A percentile compares a stretch with the other conserved stretches of the same genome.
Evolutionary conservation across 148 eudicot genomes (phyloP).

Genomic region (Rhododendron vialii): DNA sequence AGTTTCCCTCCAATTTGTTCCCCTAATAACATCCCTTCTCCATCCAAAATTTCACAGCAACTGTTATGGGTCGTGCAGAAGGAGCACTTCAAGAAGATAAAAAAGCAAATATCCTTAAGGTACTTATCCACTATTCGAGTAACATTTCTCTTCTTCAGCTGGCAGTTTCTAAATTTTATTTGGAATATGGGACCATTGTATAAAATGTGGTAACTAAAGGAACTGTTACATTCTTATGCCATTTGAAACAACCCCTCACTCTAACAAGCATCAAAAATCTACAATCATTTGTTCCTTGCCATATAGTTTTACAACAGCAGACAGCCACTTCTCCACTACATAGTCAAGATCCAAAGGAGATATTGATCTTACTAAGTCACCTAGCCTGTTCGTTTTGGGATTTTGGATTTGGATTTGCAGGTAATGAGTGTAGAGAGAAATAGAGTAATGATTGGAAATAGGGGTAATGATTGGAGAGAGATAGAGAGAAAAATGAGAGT

Average conservation of each 20-base stretch:
- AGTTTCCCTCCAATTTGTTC: neutral
- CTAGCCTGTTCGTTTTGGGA: neutral
- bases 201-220: neutral
- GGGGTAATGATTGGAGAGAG: too few species aligned
- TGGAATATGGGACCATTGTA: neutral
- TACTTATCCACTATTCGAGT: neutral
- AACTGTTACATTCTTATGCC: neutral
- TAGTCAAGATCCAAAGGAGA: neutral
- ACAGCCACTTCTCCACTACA: neutral
- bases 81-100: constrained; percentile 4
- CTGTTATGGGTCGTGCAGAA: neutral
- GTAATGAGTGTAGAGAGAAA: too few species aligned
- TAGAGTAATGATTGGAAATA: too few species aligned
- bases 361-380: neutral
- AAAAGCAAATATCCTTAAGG: neutral
- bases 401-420: too few species aligned
- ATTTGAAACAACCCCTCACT: neutral
- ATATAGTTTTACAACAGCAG: neutral
- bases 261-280: neutral
- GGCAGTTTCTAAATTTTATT: neutral
- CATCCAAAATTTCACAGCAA: neutral
- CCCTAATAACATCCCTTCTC: neutral
- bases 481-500: too few species aligned
- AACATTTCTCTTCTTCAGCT: neutral
- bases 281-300: neutral